Conservation (phyloP, 2,329 filamentous ascomycete species). For the Verticillium isaacii region DNA sequence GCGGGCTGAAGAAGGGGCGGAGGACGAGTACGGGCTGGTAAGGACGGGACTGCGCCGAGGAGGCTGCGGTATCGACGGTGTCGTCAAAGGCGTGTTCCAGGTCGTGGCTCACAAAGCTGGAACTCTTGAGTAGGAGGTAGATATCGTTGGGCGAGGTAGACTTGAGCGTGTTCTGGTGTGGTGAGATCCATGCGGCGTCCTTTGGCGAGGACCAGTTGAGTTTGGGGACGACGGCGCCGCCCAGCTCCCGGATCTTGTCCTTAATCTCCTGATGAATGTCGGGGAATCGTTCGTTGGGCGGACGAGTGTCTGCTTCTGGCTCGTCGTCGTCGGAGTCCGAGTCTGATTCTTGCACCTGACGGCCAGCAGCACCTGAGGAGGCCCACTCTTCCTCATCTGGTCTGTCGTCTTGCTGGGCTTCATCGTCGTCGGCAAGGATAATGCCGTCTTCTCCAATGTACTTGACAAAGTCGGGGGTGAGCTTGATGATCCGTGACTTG, state of each 20-base stretch:
- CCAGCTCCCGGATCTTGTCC: constrained; percentile 72
- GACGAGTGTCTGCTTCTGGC: constrained; percentile 32
- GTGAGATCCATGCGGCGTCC: constrained; percentile 89
- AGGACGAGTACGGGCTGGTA: constrained; percentile 80
- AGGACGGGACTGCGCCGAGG: constrained; percentile 29
- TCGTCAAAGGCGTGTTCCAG: constrained; percentile 90
- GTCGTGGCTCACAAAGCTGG: constrained; percentile 91
- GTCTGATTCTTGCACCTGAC: constrained; percentile 32
- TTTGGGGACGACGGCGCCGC: constrained; percentile 84
- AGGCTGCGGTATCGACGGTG: constrained; percentile 48
- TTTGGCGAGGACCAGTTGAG: constrained; percentile 97
- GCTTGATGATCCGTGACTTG: constrained; percentile 78
- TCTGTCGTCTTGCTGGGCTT: constrained; percentile 45
- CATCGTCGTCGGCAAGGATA: constrained; percentile 69
- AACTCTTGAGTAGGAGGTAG: constrained; percentile 90
- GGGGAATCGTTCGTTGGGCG: constrained; percentile 55
- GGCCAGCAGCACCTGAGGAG: constrained; percentile 22
- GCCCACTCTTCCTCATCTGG: constrained; percentile 52
- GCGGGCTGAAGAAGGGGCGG: constrained; percentile 81
- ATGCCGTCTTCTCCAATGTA: constrained; percentile 94
- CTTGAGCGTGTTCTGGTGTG: constrained; percentile 81
- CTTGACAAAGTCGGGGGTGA: constrained; percentile 69
- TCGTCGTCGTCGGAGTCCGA: constrained; percentile 48
- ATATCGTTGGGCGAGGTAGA: constrained; percentile 86
- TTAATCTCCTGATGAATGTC: constrained; percentile 75